Evolutionary conservation across 306 rosid genomes (phyloP), one percentile per base, ranked within the genome.

Genomic region (Amphicarpaea edgeworthii): DNA sequence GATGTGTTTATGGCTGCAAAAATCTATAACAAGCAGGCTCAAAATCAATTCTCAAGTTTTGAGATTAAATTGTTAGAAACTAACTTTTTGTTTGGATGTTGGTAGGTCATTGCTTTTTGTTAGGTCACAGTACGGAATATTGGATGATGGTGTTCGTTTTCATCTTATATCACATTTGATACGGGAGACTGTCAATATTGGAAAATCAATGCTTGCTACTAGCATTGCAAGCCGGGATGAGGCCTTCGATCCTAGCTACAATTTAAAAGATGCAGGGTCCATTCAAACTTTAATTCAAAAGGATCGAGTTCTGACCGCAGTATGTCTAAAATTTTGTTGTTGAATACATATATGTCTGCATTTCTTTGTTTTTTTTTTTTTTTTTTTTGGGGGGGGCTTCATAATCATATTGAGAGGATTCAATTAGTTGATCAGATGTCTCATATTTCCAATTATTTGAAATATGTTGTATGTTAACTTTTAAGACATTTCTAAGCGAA

Each of bases 111-210:
- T 95, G 91, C 97, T 95, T 76, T 89, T 87, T 79, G 88, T 92
- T 81, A 86, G 97, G 86, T 87, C 92, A 21, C 95, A 95, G 86
- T 95, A 81, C 58, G 91, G 95, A 75, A 71, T 85, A 88, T 82
- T 92, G 83, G 87, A 95, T 80, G 93, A 87, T 38, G 98, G 90
- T 78, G 91, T 96, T 65, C 98, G 97, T 78, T 87, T 95, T 85
- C 98, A 95, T 81, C 92, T 92, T 62, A 79, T 95, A 83, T 89
- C 98, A 17, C 97, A 92, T 85, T 86, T 92, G 91, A 87, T 95
- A 69, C 90, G 96, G 15, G 98, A 90, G 82, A 89, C 96, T 70
- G 91, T 95, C 50, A 90, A 77, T 60, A 82, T 86, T 70, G 93
- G 98, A 70, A 95, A 95, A 83, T 84, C 92, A 76, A 82, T 95